phyloP scores from a whole-genome alignment of 495 filamentous ascomycete genomes.

The Hypoxylon intermedium region DNA sequence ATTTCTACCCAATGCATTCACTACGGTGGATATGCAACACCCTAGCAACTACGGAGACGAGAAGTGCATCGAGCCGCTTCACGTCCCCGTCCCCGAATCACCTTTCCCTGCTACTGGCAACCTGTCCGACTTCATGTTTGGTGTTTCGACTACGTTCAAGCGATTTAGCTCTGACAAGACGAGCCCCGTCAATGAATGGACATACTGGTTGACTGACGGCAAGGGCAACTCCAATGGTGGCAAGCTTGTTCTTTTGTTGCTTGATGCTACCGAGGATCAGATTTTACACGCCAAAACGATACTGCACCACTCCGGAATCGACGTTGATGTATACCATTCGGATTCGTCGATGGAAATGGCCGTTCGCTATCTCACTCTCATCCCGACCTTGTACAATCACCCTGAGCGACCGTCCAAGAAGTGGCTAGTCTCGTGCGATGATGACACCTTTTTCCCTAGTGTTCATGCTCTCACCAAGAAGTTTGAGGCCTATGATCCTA shows the following conservation, averaged over 20 bases:
- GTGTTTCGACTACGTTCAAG: slow-evolving; percentile 56
- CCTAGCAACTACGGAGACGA: slow-evolving; percentile 50
- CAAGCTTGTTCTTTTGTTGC: slow-evolving; percentile 53
- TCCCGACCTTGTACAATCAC: slow-evolving; percentile 59
- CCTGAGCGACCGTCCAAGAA: slow-evolving; percentile 59
- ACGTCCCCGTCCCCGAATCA: slow-evolving; percentile 55
- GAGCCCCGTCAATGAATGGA: slow-evolving; percentile 56
- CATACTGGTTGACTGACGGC: slow-evolving; percentile 58
- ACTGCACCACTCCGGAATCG: slow-evolving; percentile 61
- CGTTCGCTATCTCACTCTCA: slow-evolving; percentile 61
- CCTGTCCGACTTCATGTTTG: slow-evolving; percentile 57
- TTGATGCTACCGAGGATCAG: slow-evolving; percentile 52
- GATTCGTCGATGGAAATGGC: slow-evolving; percentile 68
- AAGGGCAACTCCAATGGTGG: slow-evolving; percentile 58
- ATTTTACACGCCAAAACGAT: slow-evolving; percentile 49
- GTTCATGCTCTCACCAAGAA: slow-evolving; percentile 64
- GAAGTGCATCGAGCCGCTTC: slow-evolving; percentile 54
- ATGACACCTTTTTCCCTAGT: slow-evolving; percentile 78
- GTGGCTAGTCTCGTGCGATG: slow-evolving; percentile 74
- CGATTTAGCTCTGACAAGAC: slow-evolving; percentile 52
- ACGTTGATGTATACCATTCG: slow-evolving; percentile 68
- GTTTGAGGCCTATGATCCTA: slow-evolving; percentile 59
- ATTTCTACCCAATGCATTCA: slow-evolving; percentile 54
- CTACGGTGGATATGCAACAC: slow-evolving; percentile 50
- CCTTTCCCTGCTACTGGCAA: slow-evolving; percentile 55